Evolutionary conservation across 2,329 filamentous ascomycete genomes (phyloP).

Genomic region (Didymella glomerata): DNA sequence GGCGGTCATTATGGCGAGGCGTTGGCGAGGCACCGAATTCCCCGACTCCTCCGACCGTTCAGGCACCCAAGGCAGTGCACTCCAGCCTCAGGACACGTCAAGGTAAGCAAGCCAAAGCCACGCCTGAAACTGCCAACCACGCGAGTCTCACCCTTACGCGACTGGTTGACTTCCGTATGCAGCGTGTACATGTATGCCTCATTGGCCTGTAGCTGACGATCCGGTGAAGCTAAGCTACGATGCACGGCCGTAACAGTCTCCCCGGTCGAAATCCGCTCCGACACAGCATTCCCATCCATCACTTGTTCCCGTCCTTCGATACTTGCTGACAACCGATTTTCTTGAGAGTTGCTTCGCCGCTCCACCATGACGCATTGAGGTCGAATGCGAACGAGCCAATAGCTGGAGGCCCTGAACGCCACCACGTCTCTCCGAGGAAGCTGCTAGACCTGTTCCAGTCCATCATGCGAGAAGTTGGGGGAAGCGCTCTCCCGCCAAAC

Average conservation of each 20-base stretch:
- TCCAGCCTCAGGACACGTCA: conserved; percentile 24
- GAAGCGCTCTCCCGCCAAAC: conserved; percentile 1
- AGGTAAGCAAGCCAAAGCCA: conserved; percentile 14
- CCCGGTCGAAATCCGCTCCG: conserved; percentile 2
- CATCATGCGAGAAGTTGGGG: conserved; percentile 21
- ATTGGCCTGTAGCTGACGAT: conserved; percentile 3
- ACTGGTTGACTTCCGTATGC: background rate
- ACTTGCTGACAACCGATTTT: conserved; percentile 7
- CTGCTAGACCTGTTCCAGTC: conserved; percentile 12
- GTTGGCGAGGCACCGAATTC: background rate
- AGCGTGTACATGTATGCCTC: conserved; percentile 1
- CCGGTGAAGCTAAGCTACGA: conserved; percentile 18
- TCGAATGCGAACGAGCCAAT: conserved; percentile 18
- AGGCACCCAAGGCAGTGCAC: conserved; percentile 20
- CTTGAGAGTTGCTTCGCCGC: conserved; percentile 20
- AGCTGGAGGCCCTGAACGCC: background rate
- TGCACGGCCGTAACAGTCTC: conserved; percentile 3
- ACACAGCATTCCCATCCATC: background rate
- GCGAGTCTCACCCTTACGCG: conserved; percentile 3
- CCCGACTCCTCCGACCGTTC: conserved; percentile 8
- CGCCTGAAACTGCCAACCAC: conserved; percentile 1
- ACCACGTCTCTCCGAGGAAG: background rate
- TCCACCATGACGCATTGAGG: conserved; percentile 16
- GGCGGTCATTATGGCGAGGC: background rate
- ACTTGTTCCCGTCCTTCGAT: conserved; percentile 3